phyloP scores from a whole-genome alignment of 352 stramenopile species.

The Pythium scleroteichum region DNA sequence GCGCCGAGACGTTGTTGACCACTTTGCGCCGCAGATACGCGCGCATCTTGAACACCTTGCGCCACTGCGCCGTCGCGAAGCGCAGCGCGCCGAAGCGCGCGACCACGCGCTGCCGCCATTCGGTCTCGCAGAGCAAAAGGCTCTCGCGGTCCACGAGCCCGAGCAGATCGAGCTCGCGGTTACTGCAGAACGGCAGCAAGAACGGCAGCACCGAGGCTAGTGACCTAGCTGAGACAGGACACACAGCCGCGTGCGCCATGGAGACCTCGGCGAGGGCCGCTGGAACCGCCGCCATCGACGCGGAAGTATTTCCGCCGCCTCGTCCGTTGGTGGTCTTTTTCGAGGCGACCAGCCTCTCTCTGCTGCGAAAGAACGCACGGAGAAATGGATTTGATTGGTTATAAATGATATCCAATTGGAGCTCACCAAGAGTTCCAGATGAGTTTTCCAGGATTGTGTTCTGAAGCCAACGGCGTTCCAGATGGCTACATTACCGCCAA shows the following conservation, averaged over 20 bases:
- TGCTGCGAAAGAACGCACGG: slow-evolving; percentile 13
- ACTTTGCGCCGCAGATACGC: slow-evolving; percentile 62
- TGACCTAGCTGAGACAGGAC: background rate
- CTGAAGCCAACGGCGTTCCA: slow-evolving; percentile 10
- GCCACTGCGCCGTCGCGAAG: slow-evolving; percentile 56
- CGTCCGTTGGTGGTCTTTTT: slow-evolving; percentile 20
- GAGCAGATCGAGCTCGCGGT: slow-evolving; percentile 43
- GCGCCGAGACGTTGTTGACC: slow-evolving; percentile 54
- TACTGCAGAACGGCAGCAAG: slow-evolving; percentile 49
- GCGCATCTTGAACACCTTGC: slow-evolving; percentile 66
- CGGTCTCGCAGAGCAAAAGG: slow-evolving; percentile 44
- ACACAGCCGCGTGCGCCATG: background rate
- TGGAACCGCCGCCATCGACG: background rate
- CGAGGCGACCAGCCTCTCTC: background rate
- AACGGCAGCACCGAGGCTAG: slow-evolving; percentile 43
- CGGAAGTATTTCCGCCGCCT: background rate
- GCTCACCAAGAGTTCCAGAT: background rate
- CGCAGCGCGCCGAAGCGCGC: slow-evolving; percentile 50
- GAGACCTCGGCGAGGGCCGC: background rate
- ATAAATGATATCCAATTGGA: background rate
- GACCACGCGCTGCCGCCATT: slow-evolving; percentile 65
- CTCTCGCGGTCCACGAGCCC: slow-evolving; percentile 52
- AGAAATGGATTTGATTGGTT: slow-evolving; percentile 1
- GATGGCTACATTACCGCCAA: slow-evolving; percentile 28
- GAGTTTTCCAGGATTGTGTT: slow-evolving; percentile 3